Conservation (phyloP, 768 basidiomycete genomes). For the Amyloporia xantha region DNA sequence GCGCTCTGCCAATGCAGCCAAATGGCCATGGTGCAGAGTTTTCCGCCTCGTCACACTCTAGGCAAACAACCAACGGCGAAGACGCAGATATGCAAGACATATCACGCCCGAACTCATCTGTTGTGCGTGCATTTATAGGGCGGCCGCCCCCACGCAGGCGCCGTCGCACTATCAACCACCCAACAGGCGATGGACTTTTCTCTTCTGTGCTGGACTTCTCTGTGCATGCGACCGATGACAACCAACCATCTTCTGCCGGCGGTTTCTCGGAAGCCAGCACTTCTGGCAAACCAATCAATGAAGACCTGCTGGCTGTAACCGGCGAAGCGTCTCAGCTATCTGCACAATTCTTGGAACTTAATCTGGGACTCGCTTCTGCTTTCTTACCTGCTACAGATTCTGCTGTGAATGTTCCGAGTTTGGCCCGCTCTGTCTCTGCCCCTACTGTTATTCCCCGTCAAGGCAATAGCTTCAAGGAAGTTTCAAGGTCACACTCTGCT, state of each 20-base stretch:
- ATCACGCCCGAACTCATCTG: background rate
- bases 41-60: background rate
- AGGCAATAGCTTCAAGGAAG: background rate
- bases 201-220: slow-evolving; percentile 25
- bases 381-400: slow-evolving; percentile 5
- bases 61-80: background rate
- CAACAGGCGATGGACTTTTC: slow-evolving; percentile 22
- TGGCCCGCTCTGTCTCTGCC: slow-evolving; percentile 5
- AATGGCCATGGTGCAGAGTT: background rate
- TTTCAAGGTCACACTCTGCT: background rate
- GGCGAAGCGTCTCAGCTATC: background rate
- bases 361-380: slow-evolving; percentile 8
- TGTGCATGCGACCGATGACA: background rate
- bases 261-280: background rate
- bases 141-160: slow-evolving; percentile 15
- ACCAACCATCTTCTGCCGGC: background rate
- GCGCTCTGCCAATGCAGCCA: background rate
- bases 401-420: background rate
- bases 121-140: background rate
- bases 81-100: background rate
- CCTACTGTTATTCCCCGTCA: background rate
- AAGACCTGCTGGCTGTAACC: background rate
- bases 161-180: slow-evolving; percentile 20
- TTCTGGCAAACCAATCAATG: background rate
- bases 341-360: background rate